phyloP scores from a whole-genome alignment of 78 protist species.

The Guillardia theta region DNA sequence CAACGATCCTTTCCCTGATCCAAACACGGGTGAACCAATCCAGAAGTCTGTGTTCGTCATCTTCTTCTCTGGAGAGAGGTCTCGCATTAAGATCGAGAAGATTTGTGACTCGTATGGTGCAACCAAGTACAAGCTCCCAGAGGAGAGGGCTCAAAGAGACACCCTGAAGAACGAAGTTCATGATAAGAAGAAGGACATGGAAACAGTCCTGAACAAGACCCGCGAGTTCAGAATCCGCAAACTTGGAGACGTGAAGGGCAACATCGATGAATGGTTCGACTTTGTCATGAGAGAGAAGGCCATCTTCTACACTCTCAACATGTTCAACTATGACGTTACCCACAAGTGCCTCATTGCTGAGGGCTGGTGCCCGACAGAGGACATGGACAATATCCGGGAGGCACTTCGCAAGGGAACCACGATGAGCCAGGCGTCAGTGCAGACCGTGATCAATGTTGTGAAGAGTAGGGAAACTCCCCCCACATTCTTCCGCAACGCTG shows the following conservation, averaged over 20 bases:
- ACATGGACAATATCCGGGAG: neutral
- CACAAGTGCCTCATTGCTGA: slow-evolving; percentile 77
- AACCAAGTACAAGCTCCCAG: slow-evolving; percentile 78
- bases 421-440: slow-evolving; percentile 44
- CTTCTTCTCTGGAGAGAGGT: slow-evolving; percentile 83
- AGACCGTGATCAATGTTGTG: slow-evolving; percentile 65
- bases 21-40: neutral
- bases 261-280: neutral
- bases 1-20: neutral
- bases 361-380: slow-evolving; percentile 30
- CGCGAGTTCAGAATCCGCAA: neutral
- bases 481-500: slow-evolving; percentile 85
- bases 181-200: neutral
- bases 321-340: slow-evolving; percentile 73
- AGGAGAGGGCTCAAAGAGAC: slow-evolving; percentile 50
- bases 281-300: slow-evolving; percentile 69
- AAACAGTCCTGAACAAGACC: slow-evolving; percentile 9
- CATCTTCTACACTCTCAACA: slow-evolving; percentile 88
- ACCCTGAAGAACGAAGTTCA: neutral
- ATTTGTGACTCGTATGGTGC: slow-evolving; percentile 85
- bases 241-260: neutral
- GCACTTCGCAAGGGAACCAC: neutral
- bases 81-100: slow-evolving; percentile 70
- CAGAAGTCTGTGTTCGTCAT: slow-evolving; percentile 75
- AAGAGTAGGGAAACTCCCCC: slow-evolving; percentile 85